Evolutionary conservation across 1,284 basidiomycete genomes (phyloP), one percentile per base, ranked within the genome.

Genomic region (Ganoderma resinaceum): DNA sequence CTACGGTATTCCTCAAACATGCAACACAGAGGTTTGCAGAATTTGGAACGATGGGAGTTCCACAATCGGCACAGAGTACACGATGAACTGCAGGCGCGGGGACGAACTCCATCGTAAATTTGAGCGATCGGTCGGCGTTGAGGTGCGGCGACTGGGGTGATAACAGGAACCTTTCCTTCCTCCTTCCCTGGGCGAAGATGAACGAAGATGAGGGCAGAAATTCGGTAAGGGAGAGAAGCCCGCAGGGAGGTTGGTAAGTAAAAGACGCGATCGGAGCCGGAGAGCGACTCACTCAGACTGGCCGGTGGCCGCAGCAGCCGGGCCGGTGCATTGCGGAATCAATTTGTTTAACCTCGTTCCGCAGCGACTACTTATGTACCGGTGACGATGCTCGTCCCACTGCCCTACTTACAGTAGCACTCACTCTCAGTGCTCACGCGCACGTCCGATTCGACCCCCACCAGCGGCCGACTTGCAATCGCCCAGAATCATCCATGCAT

Each of bases 21-120:
- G 89, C 90, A n/a, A 97, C 93, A 81, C 97, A 99, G 55, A 98
- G 86, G 84, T 98, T 98, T 63, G 97, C 96, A 72, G 95, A 95
- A 81, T 99, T 99, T 40, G 97, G 95, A 62, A 94, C 90, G 78
- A 99, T 99, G 65, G 95, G 95, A n/a, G 77, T 82, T 89, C 93
- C 93, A 75, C 93, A 95, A 80, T 95, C 93, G 7, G 93, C 93
- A 72, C 93, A 95, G 12, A 95, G 86, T 9, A 95, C 91, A 20
- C 91, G 86, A 78, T 91, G 92, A 1, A 94, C 84, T 2, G 92
- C 85, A 26, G 92, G 89, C 29, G 85, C 84, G 60, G 92, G 88
- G 16, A 89, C 82, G 75, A 92, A 94, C 76, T 95, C 91, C 93
- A 95, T 95, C 52, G 53, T n/a, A 12, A 37, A 58, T 20, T 33